phyloP scores from a whole-genome alignment of 371 early-diverging fungal genomes.

The Mucor circinelloides region DNA sequence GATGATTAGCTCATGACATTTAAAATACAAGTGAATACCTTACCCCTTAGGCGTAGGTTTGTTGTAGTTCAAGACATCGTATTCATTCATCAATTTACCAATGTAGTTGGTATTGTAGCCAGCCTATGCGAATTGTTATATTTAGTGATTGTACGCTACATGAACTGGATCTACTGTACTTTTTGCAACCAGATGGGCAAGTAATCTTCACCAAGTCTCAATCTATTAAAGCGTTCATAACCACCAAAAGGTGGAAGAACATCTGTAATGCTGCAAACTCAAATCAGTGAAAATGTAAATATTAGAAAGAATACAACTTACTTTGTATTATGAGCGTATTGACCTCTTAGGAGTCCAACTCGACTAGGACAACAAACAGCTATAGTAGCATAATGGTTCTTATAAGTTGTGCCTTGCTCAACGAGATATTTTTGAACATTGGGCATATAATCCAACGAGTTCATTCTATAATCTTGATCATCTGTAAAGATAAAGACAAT shows the following conservation, averaged over 20 bases:
- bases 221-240: conserved; percentile 52
- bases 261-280: conserved; percentile 42
- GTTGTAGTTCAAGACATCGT: conserved; percentile 42
- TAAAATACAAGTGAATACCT: neutral
- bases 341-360: conserved; percentile 58
- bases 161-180: neutral
- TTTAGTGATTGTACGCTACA: neutral
- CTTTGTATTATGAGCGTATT: conserved; percentile 69
- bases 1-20: neutral
- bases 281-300: neutral
- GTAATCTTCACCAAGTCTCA: conserved; percentile 52
- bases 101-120: conserved; percentile 69
- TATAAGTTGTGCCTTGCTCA: conserved; percentile 58
- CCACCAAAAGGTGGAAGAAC: conserved; percentile 63
- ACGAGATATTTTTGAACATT: conserved; percentile 64
- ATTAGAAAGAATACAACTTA: conserved; percentile 16
- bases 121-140: conserved; percentile 7
- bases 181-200: conserved; percentile 50
- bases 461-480: conserved; percentile 60
- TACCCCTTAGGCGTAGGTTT: conserved; percentile 43
- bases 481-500: conserved; percentile 67
- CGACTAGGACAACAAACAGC: conserved; percentile 70
- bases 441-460: conserved; percentile 66
- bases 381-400: conserved; percentile 65
- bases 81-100: conserved; percentile 69